These are phyloP conservation scores for Excoecaria cochinchinensis DNA, from an alignment of 345 rosid species.

Conservation along the genomic window DNA sequence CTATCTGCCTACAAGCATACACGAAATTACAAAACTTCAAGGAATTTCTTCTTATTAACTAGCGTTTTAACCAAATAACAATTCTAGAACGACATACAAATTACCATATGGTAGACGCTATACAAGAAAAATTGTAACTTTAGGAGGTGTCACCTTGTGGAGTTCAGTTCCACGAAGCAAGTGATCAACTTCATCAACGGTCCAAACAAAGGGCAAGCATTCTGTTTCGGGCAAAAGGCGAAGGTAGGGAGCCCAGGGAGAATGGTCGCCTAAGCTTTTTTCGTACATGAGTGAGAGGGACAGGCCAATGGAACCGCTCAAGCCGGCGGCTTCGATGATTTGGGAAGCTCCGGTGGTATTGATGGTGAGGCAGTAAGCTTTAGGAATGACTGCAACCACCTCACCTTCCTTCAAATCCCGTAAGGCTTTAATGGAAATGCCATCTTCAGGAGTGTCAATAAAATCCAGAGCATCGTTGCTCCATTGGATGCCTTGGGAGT, in stretches of 20 bases:
- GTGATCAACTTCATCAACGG: constrained; percentile 51
- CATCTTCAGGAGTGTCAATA: constrained; percentile 40
- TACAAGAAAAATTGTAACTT: background rate
- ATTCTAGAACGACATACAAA: background rate
- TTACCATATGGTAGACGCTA: background rate
- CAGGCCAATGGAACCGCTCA: constrained; percentile 67
- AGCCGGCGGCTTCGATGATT: constrained; percentile 52
- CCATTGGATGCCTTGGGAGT: constrained; percentile 53
- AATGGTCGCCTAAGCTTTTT: constrained; percentile 56
- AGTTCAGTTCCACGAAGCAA: constrained; percentile 83
- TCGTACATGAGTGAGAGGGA: constrained; percentile 83
- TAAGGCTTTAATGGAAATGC: constrained; percentile 55
- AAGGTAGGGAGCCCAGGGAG: constrained; percentile 80
- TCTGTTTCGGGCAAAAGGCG: constrained; percentile 67
- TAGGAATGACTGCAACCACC: constrained; percentile 68
- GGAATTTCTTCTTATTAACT: background rate
- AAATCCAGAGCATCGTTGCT: constrained; percentile 50
- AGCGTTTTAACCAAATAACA: background rate
- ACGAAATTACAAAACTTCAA: constrained; percentile 8
- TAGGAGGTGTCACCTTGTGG: constrained; percentile 50
- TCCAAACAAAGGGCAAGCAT: constrained; percentile 68
- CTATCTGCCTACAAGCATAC: constrained; percentile 55
- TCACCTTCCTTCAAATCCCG: constrained; percentile 71
- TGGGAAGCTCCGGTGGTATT: constrained; percentile 57
- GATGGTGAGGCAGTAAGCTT: constrained; percentile 72